Evolutionary conservation across 139 green algal species (phyloP), one percentile per base, ranked within the genome.

Genomic region (Edaphochlamys debaryana): DNA sequence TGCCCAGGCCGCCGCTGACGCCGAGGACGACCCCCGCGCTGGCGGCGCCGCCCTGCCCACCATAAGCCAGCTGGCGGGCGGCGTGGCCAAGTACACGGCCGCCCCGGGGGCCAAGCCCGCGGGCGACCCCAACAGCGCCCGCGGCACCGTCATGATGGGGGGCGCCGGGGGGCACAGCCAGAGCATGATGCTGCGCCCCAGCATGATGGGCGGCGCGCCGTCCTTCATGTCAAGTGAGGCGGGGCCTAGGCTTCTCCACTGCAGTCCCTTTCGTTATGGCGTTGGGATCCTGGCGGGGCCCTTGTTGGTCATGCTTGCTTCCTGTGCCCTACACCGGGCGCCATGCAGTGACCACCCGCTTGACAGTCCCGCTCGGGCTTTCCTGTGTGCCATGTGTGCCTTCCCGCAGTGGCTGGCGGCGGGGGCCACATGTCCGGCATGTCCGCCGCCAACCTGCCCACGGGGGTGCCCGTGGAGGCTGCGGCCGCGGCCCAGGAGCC

Each of bases 41-140:
- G 73, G 30, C 27, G 62, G 34, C 54, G 38, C 63, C 8, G 63
- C 13, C 41, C 5, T 87, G n/a, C 86, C 86, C 32, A 60, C 29
- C 68, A 79, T 91, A 70, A 85, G 84, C 36, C 58, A 86, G 77
- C 72, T 89, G 72, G 88, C 82, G 27, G 80, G 83, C 9, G 50
- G 68, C 7, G 87, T 84, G n/a, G 70, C 75, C 60, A 81, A 81
- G 58, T 71, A 71, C 54, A 56, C 37, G 56, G 50, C 56, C 38
- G 56, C 45, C n/a, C 42, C 54, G 4, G 42, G 54, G 17, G 87
- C 82, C 34, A 42, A 60, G 56, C 36, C 15, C 3, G 78, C 74
- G 32, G 75, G 41, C 30, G 42, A 54, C 36, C 15, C 56, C 48
- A 23, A 2, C 40, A 81, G 60, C 75, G 60, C 17, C 32, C 60